Evolutionary conservation across 2,329 filamentous ascomycete species (phyloP).

Genomic region (Colletotrichum sp.): DNA sequence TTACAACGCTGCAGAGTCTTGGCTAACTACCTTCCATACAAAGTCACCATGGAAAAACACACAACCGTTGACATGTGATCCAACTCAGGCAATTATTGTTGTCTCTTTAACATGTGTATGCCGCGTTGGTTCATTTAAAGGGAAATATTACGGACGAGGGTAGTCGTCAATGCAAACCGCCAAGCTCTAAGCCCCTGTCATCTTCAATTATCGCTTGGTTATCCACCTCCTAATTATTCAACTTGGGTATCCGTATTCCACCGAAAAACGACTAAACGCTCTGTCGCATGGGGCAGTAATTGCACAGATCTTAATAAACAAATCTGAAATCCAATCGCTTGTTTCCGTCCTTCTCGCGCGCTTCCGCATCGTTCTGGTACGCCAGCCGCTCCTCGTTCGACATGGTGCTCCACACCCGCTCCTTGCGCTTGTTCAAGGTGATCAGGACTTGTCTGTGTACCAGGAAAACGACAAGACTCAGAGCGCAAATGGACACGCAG

Average conservation of each 20-base stretch:
- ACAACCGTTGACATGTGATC: not conserved
- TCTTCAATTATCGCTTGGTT: not conserved
- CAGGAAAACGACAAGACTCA: conserved; percentile 55
- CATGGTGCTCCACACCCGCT: conserved; percentile 41
- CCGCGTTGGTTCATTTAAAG: not conserved
- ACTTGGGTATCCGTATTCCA: not conserved
- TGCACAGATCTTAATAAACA: conserved; percentile 1
- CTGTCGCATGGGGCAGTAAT: not conserved
- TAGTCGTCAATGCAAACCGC: not conserved
- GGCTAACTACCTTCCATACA: not conserved
- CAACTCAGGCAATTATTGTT: not conserved
- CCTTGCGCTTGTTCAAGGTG: conserved; percentile 40
- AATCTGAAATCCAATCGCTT: conserved; percentile 37
- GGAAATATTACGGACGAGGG: not conserved
- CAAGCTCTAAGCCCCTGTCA: not conserved
- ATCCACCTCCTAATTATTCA: not conserved
- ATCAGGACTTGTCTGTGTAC: conserved; percentile 49
- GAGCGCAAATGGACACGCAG: conserved; percentile 55
- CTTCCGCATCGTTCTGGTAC: conserved; percentile 41
- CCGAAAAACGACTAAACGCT: not conserved
- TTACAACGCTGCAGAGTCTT: not conserved
- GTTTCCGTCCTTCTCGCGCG: conserved; percentile 50
- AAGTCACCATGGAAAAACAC: not conserved
- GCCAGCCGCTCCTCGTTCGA: conserved; percentile 41
- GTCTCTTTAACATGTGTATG: not conserved